phyloP scores from a whole-genome alignment of 73 alveolate species.

The Halteria grandinella region DNA sequence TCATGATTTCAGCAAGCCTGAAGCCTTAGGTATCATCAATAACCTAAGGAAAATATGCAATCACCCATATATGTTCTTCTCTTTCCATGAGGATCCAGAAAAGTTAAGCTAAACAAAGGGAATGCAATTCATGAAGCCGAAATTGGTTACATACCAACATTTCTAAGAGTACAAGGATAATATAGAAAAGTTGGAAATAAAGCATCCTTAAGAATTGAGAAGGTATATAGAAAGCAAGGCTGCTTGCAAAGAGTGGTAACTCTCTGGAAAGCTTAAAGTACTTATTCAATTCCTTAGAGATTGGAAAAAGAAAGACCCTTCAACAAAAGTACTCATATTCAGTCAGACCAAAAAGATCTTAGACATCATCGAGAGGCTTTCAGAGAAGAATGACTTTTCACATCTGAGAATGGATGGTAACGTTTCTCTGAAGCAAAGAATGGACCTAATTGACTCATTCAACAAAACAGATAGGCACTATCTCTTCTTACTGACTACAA shows the following conservation, averaged over 20 bases:
- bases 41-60: constrained; percentile 64
- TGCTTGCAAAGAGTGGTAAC: constrained; percentile 1
- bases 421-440: constrained; percentile 52
- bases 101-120: background rate
- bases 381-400: constrained; percentile 12
- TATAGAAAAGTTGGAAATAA: background rate
- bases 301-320: constrained; percentile 56
- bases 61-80: constrained; percentile 59
- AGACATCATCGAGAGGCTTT: constrained; percentile 81
- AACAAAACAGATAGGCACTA: constrained; percentile 34
- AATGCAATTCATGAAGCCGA: background rate
- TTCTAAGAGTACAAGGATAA: background rate
- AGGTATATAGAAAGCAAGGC: constrained; percentile 4
- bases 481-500: constrained; percentile 65
- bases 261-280: constrained; percentile 69
- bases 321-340: constrained; percentile 96
- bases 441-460: constrained; percentile 59
- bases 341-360: constrained; percentile 95
- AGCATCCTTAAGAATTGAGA: too few species aligned
- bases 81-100: constrained; percentile 20
- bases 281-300: constrained; percentile 53
- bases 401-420: constrained; percentile 75
- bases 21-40: constrained; percentile 25
- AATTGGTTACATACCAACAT: background rate
- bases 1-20: background rate